phyloP scores from a whole-genome alignment of 257 asterid species.

The Perilla frutescens region DNA sequence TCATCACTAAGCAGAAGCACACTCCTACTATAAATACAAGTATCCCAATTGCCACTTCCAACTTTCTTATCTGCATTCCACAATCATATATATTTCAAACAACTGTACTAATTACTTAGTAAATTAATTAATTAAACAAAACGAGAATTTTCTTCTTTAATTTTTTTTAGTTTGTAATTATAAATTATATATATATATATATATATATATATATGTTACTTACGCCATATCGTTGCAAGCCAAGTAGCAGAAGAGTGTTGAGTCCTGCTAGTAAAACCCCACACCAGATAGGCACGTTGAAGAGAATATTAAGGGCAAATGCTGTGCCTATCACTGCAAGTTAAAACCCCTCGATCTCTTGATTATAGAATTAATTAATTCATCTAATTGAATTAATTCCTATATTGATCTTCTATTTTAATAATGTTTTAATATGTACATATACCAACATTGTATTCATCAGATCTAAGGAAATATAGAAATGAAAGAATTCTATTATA shows the following conservation, averaged over 20 bases:
- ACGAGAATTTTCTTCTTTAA: too few relatives aligned
- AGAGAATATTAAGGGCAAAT: slow-evolving; percentile 34
- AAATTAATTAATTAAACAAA: too few relatives aligned
- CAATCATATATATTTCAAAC: background rate
- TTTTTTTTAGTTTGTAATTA: too few relatives aligned
- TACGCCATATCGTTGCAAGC: slow-evolving; percentile 32
- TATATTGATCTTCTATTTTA: too few relatives aligned
- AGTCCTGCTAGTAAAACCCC: slow-evolving; percentile 40
- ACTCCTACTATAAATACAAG: slow-evolving; percentile 34
- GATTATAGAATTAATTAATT: too few relatives aligned
- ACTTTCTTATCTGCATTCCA: slow-evolving; percentile 30
- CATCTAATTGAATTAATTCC: too few relatives aligned
- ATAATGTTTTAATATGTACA: too few relatives aligned
- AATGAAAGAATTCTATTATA: too few relatives aligned
- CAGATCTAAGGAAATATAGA: too few relatives aligned
- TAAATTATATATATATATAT: too few relatives aligned
- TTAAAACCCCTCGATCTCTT: background rate
- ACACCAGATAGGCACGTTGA: slow-evolving; percentile 34
- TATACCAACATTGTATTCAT: too few relatives aligned
- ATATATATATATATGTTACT: background rate
- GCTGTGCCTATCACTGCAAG: slow-evolving; percentile 40
- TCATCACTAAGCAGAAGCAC: slow-evolving; percentile 34
- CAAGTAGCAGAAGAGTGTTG: slow-evolving; percentile 37
- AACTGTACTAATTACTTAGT: background rate
- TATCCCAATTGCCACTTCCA: slow-evolving; percentile 33